A percentile compares a stretch with the other conserved stretches of the same genome.
Conservation (phyloP, 2,329 filamentous ascomycete species). For the Fusarium nurragi region DNA sequence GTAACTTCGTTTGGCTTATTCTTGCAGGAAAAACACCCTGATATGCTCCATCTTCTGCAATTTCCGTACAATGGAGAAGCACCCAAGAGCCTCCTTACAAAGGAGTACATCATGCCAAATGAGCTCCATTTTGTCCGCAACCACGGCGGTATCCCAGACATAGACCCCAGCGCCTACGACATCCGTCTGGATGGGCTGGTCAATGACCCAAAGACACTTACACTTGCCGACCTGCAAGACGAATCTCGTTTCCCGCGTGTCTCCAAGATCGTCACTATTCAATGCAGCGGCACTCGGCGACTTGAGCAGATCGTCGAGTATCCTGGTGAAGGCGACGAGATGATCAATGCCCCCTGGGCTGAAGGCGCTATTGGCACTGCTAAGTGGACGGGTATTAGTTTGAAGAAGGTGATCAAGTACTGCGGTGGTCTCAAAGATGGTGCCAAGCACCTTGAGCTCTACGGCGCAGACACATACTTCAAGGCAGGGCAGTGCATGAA, state of each 20-base stretch:
- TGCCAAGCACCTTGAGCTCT: slow-evolving; percentile 72
- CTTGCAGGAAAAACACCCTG: slow-evolving; percentile 60
- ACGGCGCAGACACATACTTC: slow-evolving; percentile 77
- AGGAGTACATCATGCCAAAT: slow-evolving; percentile 70
- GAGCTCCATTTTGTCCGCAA: slow-evolving; percentile 71
- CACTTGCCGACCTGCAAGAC: slow-evolving; percentile 67
- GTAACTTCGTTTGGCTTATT: not conserved
- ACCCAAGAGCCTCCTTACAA: slow-evolving; percentile 64
- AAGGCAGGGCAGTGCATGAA: slow-evolving; percentile 72
- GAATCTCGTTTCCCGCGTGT: slow-evolving; percentile 68
- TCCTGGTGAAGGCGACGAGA: slow-evolving; percentile 72
- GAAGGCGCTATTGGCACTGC: slow-evolving; percentile 76
- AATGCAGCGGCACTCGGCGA: slow-evolving; percentile 74
- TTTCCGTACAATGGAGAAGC: slow-evolving; percentile 73
- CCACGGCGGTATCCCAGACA: slow-evolving; percentile 75
- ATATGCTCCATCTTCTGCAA: slow-evolving; percentile 70
- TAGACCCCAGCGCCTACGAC: slow-evolving; percentile 64
- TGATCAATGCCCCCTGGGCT: slow-evolving; percentile 65
- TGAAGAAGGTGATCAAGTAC: slow-evolving; percentile 75
- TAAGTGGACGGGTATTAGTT: slow-evolving; percentile 67
- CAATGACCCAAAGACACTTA: slow-evolving; percentile 64
- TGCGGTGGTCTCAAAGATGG: slow-evolving; percentile 68
- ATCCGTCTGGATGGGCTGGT: slow-evolving; percentile 70
- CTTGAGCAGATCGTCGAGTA: slow-evolving; percentile 74
- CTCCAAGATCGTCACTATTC: slow-evolving; percentile 67